Base-by-base conservation (phyloP, 805 yeast genomes). In the Ogataea dorogensis region DNA sequence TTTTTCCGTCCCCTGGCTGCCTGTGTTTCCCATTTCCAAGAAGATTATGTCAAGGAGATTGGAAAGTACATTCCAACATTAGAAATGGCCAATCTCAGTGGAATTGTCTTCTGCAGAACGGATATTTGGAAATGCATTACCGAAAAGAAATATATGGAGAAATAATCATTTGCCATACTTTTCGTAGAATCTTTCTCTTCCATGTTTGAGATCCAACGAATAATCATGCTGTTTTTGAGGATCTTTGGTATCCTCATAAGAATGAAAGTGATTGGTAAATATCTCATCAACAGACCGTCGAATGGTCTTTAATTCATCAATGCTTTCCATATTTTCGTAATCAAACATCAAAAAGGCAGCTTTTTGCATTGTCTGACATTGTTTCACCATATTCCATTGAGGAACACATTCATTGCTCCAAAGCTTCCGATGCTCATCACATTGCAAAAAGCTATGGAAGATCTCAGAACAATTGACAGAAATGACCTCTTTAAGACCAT, bases 11-110 rank as follows among this genome's bases (percentile, higher is more conserved):
- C 70, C 0, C 44, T 74, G 21, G 58, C 61, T 0, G 58, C 56
- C 13, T 69, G 70, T 24, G 53, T 70, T 2, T 58, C 73, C 0
- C 81, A 76, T 47, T 76, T 75, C 46, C 59, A 71, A 46, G 51
- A 54, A 32, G 67, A 61, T 0, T 70, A 71, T 47, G 67, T 70
- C 38, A 56, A 61, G 11, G 53, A 55, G 24, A 31, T 72, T 3
- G 57, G 56, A 1, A 40, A 36, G 4, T 40, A 47, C 7, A 42
- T 71, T 17, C 75, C 74, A 1, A 40, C 42, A 0, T 33, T 73
- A 17, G 47, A 46, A 13, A 39, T 51, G 1, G 65, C 64, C 1
- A 46, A 59, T 2, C 41, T 75, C 19, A 63, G 67, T 14, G 78
- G 78, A 0, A 56, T 72, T 2, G 64, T 63, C 37, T 75, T 70